Conservation (phyloP, 192 early-diverging fungal genomes). For the Coemansia sp. region DNA sequence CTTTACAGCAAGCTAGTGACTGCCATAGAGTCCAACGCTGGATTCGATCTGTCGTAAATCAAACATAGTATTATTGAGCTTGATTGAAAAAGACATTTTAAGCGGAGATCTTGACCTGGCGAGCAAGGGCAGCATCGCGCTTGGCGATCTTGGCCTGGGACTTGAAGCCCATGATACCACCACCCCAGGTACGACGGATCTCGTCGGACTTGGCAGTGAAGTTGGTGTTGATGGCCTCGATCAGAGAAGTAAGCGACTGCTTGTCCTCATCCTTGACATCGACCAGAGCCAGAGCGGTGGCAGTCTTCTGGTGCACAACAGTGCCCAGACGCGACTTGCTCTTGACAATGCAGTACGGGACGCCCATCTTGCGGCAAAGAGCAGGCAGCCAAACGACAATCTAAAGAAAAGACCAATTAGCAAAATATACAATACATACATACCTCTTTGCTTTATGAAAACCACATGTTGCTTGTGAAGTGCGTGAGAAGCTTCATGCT, state of each 20-base stretch:
- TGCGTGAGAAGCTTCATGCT: too few species aligned
- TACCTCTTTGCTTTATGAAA: too few species aligned
- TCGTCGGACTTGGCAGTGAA: constrained; percentile 95
- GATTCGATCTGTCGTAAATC: constrained; percentile 83
- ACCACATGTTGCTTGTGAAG: too few species aligned
- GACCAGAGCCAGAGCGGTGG: constrained; percentile 92
- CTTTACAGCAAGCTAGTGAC: constrained; percentile 73
- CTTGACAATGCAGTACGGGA: constrained; percentile 99
- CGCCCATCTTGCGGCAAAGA: constrained; percentile 99
- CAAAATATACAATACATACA: neutral
- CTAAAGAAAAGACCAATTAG: constrained; percentile 15
- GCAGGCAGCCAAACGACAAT: constrained; percentile 98
- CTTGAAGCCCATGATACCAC: constrained; percentile 96
- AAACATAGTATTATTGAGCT: neutral
- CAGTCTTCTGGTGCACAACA: constrained; percentile 99
- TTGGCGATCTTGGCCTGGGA: constrained; percentile 79
- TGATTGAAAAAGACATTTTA: constrained; percentile 9
- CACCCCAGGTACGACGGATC: constrained; percentile 92
- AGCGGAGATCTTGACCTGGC: constrained; percentile 29
- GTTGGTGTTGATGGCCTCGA: constrained; percentile 92
- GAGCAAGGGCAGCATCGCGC: constrained; percentile 60
- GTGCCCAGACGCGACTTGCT: constrained; percentile 97
- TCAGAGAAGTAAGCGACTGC: constrained; percentile 77
- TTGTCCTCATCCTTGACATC: constrained; percentile 97
- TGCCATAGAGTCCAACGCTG: constrained; percentile 82